Base-by-base conservation (phyloP, 331 rosid genomes). In the Acacia concinna region DNA sequence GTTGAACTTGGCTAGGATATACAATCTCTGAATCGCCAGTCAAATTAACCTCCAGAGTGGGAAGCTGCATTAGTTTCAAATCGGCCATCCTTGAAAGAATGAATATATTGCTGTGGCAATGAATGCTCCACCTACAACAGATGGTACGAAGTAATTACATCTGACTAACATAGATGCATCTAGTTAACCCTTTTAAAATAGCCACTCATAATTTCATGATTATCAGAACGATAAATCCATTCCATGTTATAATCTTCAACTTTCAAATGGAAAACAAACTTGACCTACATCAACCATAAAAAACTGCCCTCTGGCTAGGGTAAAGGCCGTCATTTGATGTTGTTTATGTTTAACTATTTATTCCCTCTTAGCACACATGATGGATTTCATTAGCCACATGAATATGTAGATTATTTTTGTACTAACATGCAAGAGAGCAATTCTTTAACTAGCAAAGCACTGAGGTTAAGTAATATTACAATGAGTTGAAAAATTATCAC, bases 51-150 rank as follows among this genome's bases (percentile, higher is more conserved):
- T 76, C 93, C 96, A 7, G 96, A 91, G 87, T 91, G 96, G 77
- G 93, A 87, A 47, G 90, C 91, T 0, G 91, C 84, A 32, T 85
- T 85, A n/a, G 91, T 91, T 83, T 91, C 96, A 35, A 91, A 91
- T 81, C 25, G 85, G 62, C 93, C 91, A 8, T 89, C 85, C 81
- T 89, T 91, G 18, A 84, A 89, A 28, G 66, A 54, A 43, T 91
- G 89, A 77, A 89, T 34, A 41, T 79, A 95, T 83, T 95, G 99
- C 71, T 95, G 97, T 25, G 99, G 99, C 83, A 95, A 84, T 47
- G 99, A 88, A 87, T 95, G 97, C 87, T 95, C 99, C 65, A 73
- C 97, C 99, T 95, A 90, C 73, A 88, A 84, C 51, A 81, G 31
- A 75, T 43, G 74, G 80, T 5, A 59, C 46, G 38, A 37, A 67